Evolutionary conservation across 768 basidiomycete genomes (phyloP), one percentile per base, ranked within the genome.

Genomic region (Trametes villosa): DNA sequence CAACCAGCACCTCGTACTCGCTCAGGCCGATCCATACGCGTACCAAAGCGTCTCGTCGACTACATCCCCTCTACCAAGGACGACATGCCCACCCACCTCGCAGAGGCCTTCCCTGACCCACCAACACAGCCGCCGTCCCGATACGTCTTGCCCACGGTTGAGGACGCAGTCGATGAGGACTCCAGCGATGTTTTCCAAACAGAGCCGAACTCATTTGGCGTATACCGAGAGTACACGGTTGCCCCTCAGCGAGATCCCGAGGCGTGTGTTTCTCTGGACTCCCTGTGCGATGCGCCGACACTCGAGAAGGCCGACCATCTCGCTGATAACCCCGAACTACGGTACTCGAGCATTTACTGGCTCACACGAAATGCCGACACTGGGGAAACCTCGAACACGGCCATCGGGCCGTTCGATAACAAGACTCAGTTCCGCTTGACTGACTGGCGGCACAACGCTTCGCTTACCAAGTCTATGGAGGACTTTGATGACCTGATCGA

Each of bases 381-480:
- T 12, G 24, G 7, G 2, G 20, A 38, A 12, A 5, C 36, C 15
- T 12, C 13, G 15, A 38, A 12, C 4, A 12, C 13, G 4, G 17
- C 42, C 7, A 11, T 31, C 26, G 51, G 41, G 11, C 57, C 57
- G 7, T 67, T 66, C 42, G 42, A 9, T 4, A 70, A 67, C 44
- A 29, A 36, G 17, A 51, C 71, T 0, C 56, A 56, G 4, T 72
- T 68, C 27, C 68, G 69, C 1, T 70, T 73, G 15, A 59, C 69
- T 62, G 20, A 60, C 8, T 76, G 76, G 73, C 59, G 65, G 6
- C 73, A 71, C 29, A 64, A 65, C 9, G 67, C 71, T 0, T 69
- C 67, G 2, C 66, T 48, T 9, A 47, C 34, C 0, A 76, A 77
- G 38, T 75, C 74, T 1, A 50, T 54, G 6, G 36, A 26, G 0